Base-by-base conservation (phyloP, 2,329 filamentous ascomycete genomes). In the Scorias spongiosa region DNA sequence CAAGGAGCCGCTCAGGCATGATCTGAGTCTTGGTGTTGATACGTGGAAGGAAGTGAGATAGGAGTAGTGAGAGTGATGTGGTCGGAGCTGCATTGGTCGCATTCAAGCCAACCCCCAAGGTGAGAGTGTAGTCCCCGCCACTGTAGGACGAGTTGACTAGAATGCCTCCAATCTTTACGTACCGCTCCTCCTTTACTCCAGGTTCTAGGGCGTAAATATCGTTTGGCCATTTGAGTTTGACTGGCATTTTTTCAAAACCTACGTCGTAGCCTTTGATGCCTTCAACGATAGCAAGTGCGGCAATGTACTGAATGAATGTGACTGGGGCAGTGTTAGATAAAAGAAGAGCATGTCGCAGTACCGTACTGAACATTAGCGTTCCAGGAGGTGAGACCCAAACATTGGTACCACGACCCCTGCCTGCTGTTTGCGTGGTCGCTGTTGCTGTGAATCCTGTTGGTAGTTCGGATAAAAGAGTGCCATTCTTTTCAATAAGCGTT, bases 171-270 rank as follows among this genome's bases (percentile, higher is more conserved):
- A 98, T 88, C 58, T 98, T 98, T 51, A 87, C 80, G 53, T 91
- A 91, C 55, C 86, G 80, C 17, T 76, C 68, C 1, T 80, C 81
- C 15, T 28, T 41, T 40, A 20, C 44, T 7, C 14, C 38, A 0
- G 62, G 62, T 40, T 60, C 57, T 10, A 62, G 53, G 2, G 63
- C 64, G 54, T 68, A 67, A 44, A 98, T 84, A 58, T 98, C 91
- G 56, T 98, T 98, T 10, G 91, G 91, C 91, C 91, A 98, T 63
- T 98, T 98, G 29, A 98, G 66, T 59, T 84, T 87, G 36, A 98
- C 72, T 1, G 84, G 84, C 4, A 96, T 62, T 0, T 76, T 69
- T 5, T 76, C 70, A 61, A 93, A 96, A 7, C 80, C 84, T 2
- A 64, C 63, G 41, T 81, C 86, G 57, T 96, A 96, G 20, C 71